Base-by-base conservation (phyloP, 306 rosid species). In the Benincasa hispida region DNA sequence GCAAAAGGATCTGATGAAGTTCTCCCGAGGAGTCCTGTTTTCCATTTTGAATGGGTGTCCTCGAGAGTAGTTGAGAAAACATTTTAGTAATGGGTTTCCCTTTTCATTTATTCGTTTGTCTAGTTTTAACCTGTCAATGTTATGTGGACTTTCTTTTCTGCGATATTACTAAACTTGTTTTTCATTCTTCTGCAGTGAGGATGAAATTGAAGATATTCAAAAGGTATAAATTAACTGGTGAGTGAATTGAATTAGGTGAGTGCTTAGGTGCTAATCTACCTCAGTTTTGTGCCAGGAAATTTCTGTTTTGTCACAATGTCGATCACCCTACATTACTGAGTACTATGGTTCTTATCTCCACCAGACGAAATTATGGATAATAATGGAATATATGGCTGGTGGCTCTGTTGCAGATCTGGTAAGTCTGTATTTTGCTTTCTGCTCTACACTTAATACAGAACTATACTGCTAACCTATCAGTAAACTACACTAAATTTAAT, bases 351-450 rank as follows among this genome's bases (percentile, higher is more conserved):
- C 99, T 81, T 91, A 81, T 89, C 91, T 92, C 84, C 84, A 95
- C 80, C 96, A 95, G 86, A 95, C 99, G 25, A 95, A 91, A 85
- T 87, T 95, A 76, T 92, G 99, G 99, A 95, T 95, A 81, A 92
- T 95, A 85, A 95, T 95, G 99, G 99, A 95, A 78, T 95, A 92
- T 87, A 95, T 95, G 99, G 99, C 98, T 56, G 98, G 99, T 22
- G 98, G 99, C 77, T 95, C 99, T 63, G 98, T 95, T 79, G 99
- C 99, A 83, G 99, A 95, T 83, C 89, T 95, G 84, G 99, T 95
- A 89, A 78, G 96, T 86, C 92, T 85, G 15, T 61, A 19, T 47
- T 81, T 70, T 66, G 82, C 83, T 79, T 86, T 79, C 76, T 81
- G 83, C 73, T 81, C 37, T 79, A 41, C 84, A 39, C 78, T 79